These are phyloP conservation scores for Cucumis melo DNA, from an alignment of 306 rosid genomes.

Conservation along the genomic window DNA sequence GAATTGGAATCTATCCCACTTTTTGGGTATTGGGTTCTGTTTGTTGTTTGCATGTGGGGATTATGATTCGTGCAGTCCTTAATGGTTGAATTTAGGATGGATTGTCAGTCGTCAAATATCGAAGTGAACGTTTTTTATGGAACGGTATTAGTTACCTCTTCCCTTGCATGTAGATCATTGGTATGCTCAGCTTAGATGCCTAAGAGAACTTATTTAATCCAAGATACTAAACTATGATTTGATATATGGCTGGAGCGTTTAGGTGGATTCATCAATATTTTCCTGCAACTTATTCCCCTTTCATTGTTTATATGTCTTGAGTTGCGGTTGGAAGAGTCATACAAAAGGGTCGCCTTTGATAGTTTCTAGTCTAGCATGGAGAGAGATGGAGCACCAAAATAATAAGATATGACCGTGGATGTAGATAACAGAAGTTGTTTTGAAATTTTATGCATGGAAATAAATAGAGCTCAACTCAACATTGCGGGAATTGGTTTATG, in stretches of 20 bases:
- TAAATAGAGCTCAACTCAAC: background rate
- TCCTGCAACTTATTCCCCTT: background rate
- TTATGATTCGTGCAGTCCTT: background rate
- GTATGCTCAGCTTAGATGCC: background rate
- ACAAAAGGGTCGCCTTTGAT: background rate
- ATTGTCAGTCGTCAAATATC: background rate
- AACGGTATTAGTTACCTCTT: background rate
- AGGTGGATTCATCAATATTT: background rate
- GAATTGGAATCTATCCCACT: background rate
- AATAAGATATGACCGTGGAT: background rate
- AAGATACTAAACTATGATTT: background rate
- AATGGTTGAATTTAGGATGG: background rate
- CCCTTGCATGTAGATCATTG: background rate
- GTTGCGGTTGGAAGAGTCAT: background rate
- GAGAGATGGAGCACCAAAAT: background rate
- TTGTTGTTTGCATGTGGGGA: constrained; percentile 1
- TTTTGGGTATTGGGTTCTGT: background rate
- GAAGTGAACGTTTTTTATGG: background rate
- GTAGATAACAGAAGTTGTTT: background rate
- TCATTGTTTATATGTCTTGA: background rate
- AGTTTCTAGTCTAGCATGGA: background rate
- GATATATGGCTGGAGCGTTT: background rate
- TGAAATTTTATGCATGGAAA: background rate
- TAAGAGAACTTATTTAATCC: background rate
- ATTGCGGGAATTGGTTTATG: background rate